phyloP scores from a whole-genome alignment of 352 stramenopile genomes.

The Peronospora destructor region DNA sequence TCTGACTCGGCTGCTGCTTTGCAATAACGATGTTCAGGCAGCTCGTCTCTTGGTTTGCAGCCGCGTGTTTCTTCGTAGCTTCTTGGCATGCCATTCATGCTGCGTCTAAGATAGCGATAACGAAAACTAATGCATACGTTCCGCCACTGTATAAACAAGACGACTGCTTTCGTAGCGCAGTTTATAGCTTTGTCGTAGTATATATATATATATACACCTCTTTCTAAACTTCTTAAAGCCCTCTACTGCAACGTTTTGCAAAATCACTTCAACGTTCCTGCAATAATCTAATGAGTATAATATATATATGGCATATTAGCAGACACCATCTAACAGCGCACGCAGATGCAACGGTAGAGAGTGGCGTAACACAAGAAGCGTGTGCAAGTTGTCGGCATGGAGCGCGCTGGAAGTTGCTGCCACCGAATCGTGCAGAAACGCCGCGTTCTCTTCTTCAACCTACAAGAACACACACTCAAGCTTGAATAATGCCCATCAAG shows the following conservation, averaged over 20 bases:
- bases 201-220: no score
- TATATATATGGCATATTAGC: constrained; percentile 18
- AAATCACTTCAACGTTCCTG: no score
- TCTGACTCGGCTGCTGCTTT: constrained; percentile 8
- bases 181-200: no score
- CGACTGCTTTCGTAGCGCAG: no score
- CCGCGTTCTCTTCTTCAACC: constrained; percentile 61
- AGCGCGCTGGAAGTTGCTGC: constrained; percentile 41
- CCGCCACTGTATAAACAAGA: no score
- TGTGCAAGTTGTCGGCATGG: constrained; percentile 63
- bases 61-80: constrained; percentile 7
- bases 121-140: constrained; percentile 11
- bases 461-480: constrained; percentile 17
- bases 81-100: background rate
- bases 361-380: constrained; percentile 43
- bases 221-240: constrained; percentile 3
- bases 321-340: constrained; percentile 31
- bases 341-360: constrained; percentile 39
- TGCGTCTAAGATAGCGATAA: constrained; percentile 9
- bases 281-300: no score
- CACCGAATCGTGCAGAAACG: constrained; percentile 50
- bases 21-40: constrained; percentile 7
- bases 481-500: background rate
- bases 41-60: constrained; percentile 6
- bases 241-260: constrained; percentile 17